Conservation (phyloP, 495 filamentous ascomycete species). For the Penicillium daleae region DNA sequence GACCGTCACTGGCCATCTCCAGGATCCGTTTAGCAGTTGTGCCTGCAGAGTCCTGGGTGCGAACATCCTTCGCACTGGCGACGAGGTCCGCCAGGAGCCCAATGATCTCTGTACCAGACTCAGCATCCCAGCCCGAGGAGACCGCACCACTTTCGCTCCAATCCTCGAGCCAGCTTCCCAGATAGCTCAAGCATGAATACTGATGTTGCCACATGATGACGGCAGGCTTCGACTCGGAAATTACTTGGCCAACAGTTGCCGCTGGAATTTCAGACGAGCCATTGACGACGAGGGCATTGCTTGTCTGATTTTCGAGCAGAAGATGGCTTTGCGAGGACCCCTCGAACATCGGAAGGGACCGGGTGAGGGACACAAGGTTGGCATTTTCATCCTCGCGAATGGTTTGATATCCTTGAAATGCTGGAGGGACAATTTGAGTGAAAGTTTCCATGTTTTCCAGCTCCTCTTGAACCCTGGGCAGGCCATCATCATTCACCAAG, state of each 20-base stretch:
- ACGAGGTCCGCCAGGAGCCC: conserved; percentile 63
- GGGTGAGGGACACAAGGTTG: conserved; percentile 56
- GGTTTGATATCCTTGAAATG: conserved; percentile 71
- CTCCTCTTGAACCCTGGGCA: conserved; percentile 54
- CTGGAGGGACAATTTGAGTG: conserved; percentile 68
- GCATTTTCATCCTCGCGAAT: conserved; percentile 83
- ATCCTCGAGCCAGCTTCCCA: conserved; percentile 73
- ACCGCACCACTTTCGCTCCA: conserved; percentile 48
- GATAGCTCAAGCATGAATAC: conserved; percentile 76
- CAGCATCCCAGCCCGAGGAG: conserved; percentile 42
- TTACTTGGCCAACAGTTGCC: conserved; percentile 70
- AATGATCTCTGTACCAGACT: conserved; percentile 65
- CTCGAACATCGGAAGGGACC: conserved; percentile 47
- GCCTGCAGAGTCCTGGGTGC: conserved; percentile 31
- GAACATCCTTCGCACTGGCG: conserved; percentile 36
- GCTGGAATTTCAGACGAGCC: conserved; percentile 52
- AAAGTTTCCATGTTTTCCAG: conserved; percentile 69
- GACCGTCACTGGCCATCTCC: conserved; percentile 71
- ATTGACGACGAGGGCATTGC: conserved; percentile 44
- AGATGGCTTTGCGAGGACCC: conserved; percentile 25
- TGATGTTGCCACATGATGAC: conserved; percentile 70
- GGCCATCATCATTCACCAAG: conserved; percentile 50
- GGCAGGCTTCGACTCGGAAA: conserved; percentile 66
- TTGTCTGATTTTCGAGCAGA: conserved; percentile 20
- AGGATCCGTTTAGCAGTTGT: conserved; percentile 58